Evolutionary conservation across 2,329 filamentous ascomycete species (phyloP), one percentile per base, ranked within the genome.

Genomic region (Aspergillus sergii): DNA sequence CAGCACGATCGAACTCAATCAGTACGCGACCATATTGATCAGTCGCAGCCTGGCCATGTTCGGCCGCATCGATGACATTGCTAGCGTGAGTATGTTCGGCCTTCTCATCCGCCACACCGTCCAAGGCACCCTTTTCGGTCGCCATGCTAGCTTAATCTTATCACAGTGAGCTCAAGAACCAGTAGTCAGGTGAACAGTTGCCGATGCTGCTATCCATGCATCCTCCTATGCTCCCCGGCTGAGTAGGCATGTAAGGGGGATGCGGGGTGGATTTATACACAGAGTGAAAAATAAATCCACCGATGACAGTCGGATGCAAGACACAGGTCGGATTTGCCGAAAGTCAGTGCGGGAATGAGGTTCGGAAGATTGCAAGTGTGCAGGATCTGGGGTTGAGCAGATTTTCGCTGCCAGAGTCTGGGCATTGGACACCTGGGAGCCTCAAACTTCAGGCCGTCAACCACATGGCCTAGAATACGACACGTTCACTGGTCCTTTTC

Each of bases 1-100:
- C 86, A 28, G 76, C 80, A 4, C 81, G 78, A 66, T 90, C 87
- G 66, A 88, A 86, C 21, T 80, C 67, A 10, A 87, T 73, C 8
- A 85, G 76, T 0, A 84, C 71, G 32, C 81, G 74, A 23, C 85
- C 84, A 71, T 86, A 82, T 80, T 80, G 78, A 64, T 85, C 82
- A 1, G 83, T 85, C 1, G 82, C 83, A 6, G 75, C 73, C 57
- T 82, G 78, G 14, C 83, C 83, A 21, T 74, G 72, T 50, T 79
- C 82, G 16, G 81, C 82, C 8, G 78, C 57, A 32, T 70, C 66
- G 1, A 51, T 30, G 28, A 59, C 46, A 6, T 66, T 50, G n/a
- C 57, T 48, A 34, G 68, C 65, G 1, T 69, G 23, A 2, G 62
- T 30, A 14, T 10, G 5, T 12, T 64, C 56, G 32, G 30, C 68